phyloP scores from a whole-genome alignment of 257 asterid genomes.

The Lantana camara region DNA sequence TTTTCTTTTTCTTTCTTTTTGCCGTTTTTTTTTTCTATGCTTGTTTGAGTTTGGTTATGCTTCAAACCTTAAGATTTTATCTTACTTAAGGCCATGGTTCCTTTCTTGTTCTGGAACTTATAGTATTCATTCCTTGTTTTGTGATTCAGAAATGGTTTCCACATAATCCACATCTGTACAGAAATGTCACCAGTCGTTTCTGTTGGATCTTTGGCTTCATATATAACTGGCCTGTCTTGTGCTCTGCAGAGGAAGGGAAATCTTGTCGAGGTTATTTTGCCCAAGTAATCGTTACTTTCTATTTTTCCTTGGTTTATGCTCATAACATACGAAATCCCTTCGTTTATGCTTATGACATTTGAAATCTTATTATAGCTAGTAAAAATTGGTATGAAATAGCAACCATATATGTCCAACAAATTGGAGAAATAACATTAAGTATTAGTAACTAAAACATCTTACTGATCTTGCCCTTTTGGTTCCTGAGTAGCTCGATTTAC shows the following conservation, averaged over 20 bases:
- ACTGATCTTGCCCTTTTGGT: slow-evolving; percentile 3
- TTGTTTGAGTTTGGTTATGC: slow-evolving; percentile 3
- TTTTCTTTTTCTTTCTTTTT: neutral
- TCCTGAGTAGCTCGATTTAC: slow-evolving; percentile 24
- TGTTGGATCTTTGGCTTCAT: slow-evolving; percentile 75
- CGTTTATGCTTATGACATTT: slow-evolving; percentile 4
- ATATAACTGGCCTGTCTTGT: slow-evolving; percentile 67
- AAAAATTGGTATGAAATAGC: too few relatives aligned
- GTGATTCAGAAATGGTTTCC: slow-evolving; percentile 60
- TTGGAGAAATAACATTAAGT: too few relatives aligned
- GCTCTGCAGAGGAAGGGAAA: slow-evolving; percentile 79
- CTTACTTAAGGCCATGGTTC: slow-evolving; percentile 7
- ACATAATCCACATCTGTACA: slow-evolving; percentile 76
- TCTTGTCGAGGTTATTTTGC: slow-evolving; percentile 86
- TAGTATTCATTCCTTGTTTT: slow-evolving; percentile 17
- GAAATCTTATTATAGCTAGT: too few relatives aligned
- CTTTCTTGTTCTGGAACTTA: slow-evolving; percentile 17
- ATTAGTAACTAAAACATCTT: neutral
- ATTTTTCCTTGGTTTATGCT: slow-evolving; percentile 24
- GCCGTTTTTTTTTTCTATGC: slow-evolving; percentile 1
- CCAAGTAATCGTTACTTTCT: slow-evolving; percentile 63
- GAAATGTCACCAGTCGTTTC: slow-evolving; percentile 89
- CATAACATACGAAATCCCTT: neutral
- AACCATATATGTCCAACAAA: too few relatives aligned
- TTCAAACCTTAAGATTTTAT: slow-evolving; percentile 10